Evolutionary conservation across 768 basidiomycete genomes (phyloP).

Genomic region (Amanita exitialis): DNA sequence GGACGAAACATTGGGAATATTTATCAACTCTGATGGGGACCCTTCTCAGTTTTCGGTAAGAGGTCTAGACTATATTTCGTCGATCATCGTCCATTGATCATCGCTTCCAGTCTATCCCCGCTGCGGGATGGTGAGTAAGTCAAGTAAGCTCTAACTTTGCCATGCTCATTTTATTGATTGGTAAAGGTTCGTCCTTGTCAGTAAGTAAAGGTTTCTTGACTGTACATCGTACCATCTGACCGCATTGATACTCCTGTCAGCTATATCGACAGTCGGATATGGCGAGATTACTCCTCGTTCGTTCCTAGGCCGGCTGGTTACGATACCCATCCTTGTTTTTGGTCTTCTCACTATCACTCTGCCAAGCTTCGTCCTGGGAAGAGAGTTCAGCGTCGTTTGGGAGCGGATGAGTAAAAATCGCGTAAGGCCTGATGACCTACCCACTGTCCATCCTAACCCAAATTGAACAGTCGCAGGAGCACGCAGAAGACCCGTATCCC

Average conservation of each 20-base stretch:
- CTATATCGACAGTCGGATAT: slow-evolving; percentile 86
- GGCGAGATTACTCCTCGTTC: slow-evolving; percentile 88
- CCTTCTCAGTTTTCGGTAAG: slow-evolving; percentile 68
- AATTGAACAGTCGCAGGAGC: not conserved
- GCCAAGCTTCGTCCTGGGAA: slow-evolving; percentile 84
- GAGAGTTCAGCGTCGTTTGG: slow-evolving; percentile 89
- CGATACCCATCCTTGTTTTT: slow-evolving; percentile 78
- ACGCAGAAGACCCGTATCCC: not conserved
- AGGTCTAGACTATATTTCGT: not conserved
- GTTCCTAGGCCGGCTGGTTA: slow-evolving; percentile 78
- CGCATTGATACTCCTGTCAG: slow-evolving; percentile 21
- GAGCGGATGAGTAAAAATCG: slow-evolving; percentile 53
- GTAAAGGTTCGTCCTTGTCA: slow-evolving; percentile 63
- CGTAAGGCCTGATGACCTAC: not conserved
- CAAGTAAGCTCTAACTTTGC: slow-evolving; percentile 3
- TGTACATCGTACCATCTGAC: not conserved
- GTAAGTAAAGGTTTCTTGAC: slow-evolving; percentile 34
- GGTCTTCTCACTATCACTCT: slow-evolving; percentile 85
- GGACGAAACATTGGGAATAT: slow-evolving; percentile 72
- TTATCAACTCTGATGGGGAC: slow-evolving; percentile 80
- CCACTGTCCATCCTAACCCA: not conserved
- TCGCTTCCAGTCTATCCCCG: slow-evolving; percentile 24
- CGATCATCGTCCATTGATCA: not conserved
- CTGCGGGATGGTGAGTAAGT: slow-evolving; percentile 48
- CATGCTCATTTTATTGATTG: not conserved